These are phyloP conservation scores for Mycena olivaceomarginata DNA, from an alignment of 768 basidiomycete genomes.

Conservation along the genomic window DNA sequence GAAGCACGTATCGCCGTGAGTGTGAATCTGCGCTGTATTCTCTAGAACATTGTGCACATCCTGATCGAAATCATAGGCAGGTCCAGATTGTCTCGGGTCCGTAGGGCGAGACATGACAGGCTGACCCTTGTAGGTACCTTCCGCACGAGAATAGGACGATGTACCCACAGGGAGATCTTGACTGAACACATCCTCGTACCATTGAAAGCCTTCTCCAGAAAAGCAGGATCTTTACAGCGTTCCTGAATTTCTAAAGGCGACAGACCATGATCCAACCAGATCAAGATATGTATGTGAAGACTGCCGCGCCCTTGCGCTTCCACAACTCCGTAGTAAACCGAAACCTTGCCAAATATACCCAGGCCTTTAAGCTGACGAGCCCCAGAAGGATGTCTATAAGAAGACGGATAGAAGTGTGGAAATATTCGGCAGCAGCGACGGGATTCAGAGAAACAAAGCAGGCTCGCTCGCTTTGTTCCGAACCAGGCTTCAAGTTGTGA, in stretches of 20 bases:
- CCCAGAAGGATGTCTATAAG: not conserved
- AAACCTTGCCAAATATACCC: not conserved
- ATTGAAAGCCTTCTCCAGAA: not conserved
- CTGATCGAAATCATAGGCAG: not conserved
- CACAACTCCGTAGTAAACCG: not conserved
- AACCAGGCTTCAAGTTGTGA: not conserved
- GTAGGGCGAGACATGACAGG: not conserved
- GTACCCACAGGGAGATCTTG: not conserved
- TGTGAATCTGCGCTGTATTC: not conserved
- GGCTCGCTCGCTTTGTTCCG: not conserved
- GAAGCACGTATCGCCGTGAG: not conserved
- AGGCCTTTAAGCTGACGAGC: not conserved
- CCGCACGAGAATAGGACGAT: not conserved
- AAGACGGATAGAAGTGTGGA: not conserved
- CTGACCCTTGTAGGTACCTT: not conserved
- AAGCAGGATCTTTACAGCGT: not conserved
- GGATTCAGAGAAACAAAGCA: not conserved
- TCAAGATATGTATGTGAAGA: not conserved
- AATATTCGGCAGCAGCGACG: not conserved
- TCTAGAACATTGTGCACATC: not conserved
- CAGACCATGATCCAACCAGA: not conserved
- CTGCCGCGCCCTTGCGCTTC: not conserved
- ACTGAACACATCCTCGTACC: not conserved
- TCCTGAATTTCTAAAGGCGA: not conserved
- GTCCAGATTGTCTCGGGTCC: not conserved